These are phyloP conservation scores for Seiridium cupressi DNA, from an alignment of 2,329 filamentous ascomycete genomes.

Conservation along the genomic window DNA sequence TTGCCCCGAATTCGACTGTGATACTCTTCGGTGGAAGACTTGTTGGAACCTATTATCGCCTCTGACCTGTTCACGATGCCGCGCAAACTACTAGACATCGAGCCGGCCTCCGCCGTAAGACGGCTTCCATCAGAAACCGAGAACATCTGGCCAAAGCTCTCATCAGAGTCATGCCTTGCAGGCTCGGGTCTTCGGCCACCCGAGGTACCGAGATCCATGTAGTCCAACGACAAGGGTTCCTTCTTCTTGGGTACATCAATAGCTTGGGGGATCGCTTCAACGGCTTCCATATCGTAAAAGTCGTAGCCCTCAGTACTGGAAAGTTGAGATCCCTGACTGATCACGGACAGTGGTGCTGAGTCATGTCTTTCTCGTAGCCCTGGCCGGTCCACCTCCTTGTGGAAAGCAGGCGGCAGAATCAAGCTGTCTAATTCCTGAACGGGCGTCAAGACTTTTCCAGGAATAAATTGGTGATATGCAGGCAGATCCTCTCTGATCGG, in stretches of 20 bases:
- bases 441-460: slow-evolving; percentile 40
- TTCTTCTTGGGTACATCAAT: slow-evolving; percentile 51
- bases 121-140: slow-evolving; percentile 52
- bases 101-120: slow-evolving; percentile 33
- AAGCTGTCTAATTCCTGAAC: slow-evolving; percentile 51
- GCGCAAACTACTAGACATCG: slow-evolving; percentile 22
- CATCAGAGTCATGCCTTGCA: slow-evolving; percentile 53
- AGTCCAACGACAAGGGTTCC: slow-evolving; percentile 34
- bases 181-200: slow-evolving; percentile 25
- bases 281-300: slow-evolving; percentile 60
- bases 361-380: slow-evolving; percentile 44
- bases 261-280: slow-evolving; percentile 39
- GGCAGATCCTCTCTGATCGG: slow-evolving; percentile 41
- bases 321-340: slow-evolving; percentile 49
- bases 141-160: slow-evolving; percentile 58
- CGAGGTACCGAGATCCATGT: slow-evolving; percentile 28
- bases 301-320: slow-evolving; percentile 62
- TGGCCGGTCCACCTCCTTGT: slow-evolving; percentile 27
- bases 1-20: slow-evolving; percentile 45
- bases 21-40: slow-evolving; percentile 34
- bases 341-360: slow-evolving; percentile 49
- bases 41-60: neutral
- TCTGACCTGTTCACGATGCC: neutral
- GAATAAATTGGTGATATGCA: slow-evolving; percentile 15
- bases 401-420: slow-evolving; percentile 45